Evolutionary conservation across 2,329 filamentous ascomycete genomes (phyloP).

Genomic region (Sporothrix humicola): DNA sequence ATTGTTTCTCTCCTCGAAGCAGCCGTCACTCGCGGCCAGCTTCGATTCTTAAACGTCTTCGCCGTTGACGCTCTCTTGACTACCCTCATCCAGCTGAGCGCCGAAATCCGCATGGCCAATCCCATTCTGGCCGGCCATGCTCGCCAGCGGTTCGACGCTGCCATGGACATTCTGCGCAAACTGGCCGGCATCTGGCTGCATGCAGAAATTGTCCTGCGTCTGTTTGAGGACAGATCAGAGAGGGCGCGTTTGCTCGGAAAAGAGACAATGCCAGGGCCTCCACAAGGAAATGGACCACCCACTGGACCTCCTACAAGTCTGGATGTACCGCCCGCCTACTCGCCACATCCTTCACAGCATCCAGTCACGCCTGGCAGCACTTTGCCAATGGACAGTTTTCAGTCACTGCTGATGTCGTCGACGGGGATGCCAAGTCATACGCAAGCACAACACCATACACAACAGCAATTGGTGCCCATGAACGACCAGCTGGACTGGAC

Average conservation of each 20-base stretch:
- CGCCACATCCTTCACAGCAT: not conserved
- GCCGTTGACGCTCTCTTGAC: constrained; percentile 29
- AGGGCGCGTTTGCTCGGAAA: not conserved
- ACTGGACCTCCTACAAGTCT: not conserved
- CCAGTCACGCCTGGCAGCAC: constrained; percentile 12
- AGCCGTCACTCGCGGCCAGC: constrained; percentile 2
- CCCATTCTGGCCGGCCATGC: constrained; percentile 39
- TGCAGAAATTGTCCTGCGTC: constrained; percentile 38
- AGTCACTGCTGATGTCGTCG: constrained; percentile 23
- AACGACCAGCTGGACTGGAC: constrained; percentile 37
- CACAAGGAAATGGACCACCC: not conserved
- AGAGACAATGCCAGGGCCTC: not conserved
- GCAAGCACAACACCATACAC: not conserved
- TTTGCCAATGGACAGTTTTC: constrained; percentile 24
- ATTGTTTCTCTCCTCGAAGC: constrained; percentile 25
- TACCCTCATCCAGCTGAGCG: constrained; percentile 39
- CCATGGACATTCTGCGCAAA: constrained; percentile 36
- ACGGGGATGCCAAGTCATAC: not conserved
- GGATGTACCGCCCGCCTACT: not conserved
- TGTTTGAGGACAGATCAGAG: constrained; percentile 44
- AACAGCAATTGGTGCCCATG: constrained; percentile 29
- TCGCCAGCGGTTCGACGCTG: constrained; percentile 38
- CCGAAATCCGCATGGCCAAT: constrained; percentile 39
- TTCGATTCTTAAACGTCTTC: constrained; percentile 32
- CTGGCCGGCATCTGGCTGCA: constrained; percentile 40